Conservation (phyloP, 306 rosid species). For the Canavalia ensiformis region DNA sequence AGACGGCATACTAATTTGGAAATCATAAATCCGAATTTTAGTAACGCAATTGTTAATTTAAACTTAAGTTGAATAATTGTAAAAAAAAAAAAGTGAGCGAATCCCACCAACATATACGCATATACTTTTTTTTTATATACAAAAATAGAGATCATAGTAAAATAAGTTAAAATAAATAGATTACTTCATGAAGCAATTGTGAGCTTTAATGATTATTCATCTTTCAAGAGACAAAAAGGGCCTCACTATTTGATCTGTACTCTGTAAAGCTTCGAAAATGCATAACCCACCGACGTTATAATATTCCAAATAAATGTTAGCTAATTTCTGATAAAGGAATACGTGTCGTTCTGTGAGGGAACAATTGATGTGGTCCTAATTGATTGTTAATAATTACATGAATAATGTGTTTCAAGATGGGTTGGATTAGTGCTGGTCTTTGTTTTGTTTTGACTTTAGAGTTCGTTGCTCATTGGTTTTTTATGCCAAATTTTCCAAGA, state of each 20-base stretch:
- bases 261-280: not conserved
- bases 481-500: not conserved
- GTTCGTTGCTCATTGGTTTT: not conserved
- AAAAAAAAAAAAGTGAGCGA: too few species aligned
- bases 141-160: too few species aligned
- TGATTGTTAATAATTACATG: constrained; percentile 5
- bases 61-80: too few species aligned
- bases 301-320: too few species aligned
- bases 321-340: not conserved
- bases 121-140: too few species aligned
- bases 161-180: too few species aligned
- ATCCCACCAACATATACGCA: too few species aligned
- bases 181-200: too few species aligned
- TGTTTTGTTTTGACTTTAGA: not conserved
- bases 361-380: not conserved
- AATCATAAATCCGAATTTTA: too few species aligned
- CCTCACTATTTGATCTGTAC: not conserved
- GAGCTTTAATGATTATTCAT: not conserved
- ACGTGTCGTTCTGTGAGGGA: not conserved
- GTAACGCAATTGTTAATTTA: too few species aligned
- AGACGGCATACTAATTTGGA: too few species aligned
- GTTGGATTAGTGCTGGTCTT: not conserved
- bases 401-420: constrained; percentile 3
- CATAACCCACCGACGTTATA: constrained; percentile 32
- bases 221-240: not conserved